phyloP scores from a whole-genome alignment of 768 basidiomycete genomes.

The Tephrocybe sp. region DNA sequence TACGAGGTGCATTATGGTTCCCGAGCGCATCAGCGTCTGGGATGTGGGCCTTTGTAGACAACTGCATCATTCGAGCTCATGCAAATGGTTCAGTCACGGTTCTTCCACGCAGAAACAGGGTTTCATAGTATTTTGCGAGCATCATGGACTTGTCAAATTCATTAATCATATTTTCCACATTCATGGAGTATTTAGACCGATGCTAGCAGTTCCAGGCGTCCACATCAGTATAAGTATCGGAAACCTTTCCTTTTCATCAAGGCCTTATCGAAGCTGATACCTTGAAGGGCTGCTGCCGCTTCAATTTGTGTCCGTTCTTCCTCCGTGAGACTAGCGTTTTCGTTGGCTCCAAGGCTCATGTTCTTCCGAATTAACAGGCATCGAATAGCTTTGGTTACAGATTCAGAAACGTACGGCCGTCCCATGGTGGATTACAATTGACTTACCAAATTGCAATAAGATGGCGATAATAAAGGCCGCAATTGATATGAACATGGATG shows the following conservation, averaged over 20 bases:
- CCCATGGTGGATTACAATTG: no score
- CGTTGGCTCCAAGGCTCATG: conserved; percentile 43
- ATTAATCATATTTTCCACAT: no score
- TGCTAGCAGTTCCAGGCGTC: no score
- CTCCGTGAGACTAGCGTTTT: conserved; percentile 36
- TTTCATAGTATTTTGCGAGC: no score
- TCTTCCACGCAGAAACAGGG: background rate
- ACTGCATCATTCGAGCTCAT: background rate
- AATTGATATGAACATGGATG: no score
- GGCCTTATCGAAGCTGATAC: conserved; percentile 55
- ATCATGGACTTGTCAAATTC: no score
- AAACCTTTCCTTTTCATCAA: conserved; percentile 51
- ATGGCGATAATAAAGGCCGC: no score
- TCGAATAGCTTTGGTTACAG: no score
- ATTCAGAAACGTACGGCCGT: no score
- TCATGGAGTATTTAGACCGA: no score
- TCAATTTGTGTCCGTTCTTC: conserved; percentile 47
- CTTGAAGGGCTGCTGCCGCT: conserved; percentile 55
- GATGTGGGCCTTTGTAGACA: conserved; percentile 3
- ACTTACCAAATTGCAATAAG: no score
- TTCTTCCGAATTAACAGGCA: no score
- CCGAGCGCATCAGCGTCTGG: background rate
- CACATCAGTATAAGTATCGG: conserved; percentile 45
- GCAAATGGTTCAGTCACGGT: background rate
- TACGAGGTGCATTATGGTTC: background rate